Base-by-base conservation (phyloP, 23 red algal species). In the Cyanidioschyzon merolae region DNA sequence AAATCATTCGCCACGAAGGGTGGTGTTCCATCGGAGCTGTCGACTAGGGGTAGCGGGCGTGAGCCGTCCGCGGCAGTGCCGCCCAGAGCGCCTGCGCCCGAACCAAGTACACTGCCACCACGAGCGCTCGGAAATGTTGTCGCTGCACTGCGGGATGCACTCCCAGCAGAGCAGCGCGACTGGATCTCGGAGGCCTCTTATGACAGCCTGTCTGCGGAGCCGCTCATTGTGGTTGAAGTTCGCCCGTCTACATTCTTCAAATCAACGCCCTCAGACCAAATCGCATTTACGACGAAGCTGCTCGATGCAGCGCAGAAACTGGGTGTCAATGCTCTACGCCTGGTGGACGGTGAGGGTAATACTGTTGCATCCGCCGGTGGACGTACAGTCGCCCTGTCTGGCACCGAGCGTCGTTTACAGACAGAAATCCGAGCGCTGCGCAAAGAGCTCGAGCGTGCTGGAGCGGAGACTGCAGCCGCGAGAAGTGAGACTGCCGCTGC, bases 161-260 rank as follows among this genome's bases (percentile, higher is more conserved):
- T 71, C 12, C 63, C 63, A 35, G 30, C 29, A 32, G 29, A 25
- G 12, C 63, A 32, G 63, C n/a, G 21, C 16, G 63, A 71, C 12
- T 71, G 63, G 63, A 32, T 89, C 1, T n/a, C 58, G 3, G 78
- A 58, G 1, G 80, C 79, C 2, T 81, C 87, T n/a, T 89, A 83
- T 36, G 87, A 89, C 45, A 79, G 40, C 34, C 80, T 89, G 0
- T 31, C 68, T 25, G 68, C 40, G 17, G 87, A 89, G 75, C 87
- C 87, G 36, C 79, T 80, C 27, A 39, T 89, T 31, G 71, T 76
- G 0, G 76, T 89, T 3, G 50, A 83, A 41, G 87, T 89, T 18
- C 63, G 29, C 12, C 32, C 63, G n/a, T 3, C 12, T 7, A 7
- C 63, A 71, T 71, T 71, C 63, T 71, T 32, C 63, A 71, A 15